Evolutionary conservation across 2,329 filamentous ascomycete genomes (phyloP), one percentile per base, ranked within the genome.

Genomic region (Ophiostoma ulmi): DNA sequence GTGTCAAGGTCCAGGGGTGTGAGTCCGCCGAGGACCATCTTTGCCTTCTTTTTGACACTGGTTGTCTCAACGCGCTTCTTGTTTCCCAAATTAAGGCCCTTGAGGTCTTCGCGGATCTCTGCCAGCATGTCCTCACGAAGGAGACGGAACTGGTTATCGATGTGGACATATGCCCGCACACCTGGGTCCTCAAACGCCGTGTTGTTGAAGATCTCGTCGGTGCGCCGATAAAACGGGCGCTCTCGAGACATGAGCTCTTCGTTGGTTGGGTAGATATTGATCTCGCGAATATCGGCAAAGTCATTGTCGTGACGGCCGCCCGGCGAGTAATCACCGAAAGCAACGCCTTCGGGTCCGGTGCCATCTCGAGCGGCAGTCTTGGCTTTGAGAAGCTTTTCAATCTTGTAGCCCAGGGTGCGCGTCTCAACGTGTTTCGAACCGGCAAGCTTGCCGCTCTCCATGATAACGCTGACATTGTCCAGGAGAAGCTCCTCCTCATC

Each of bases 251-350:
- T 71, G 1, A 93, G 81, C 75, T 93, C 91, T 68, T 90, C 86
- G 0, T 83, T 77, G 0, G 90, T 93, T 0, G 91, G 91, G 67
- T 87, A 83, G 17, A 93, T 87, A 1, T 84, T 79, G 44, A 92
- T 87, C 0, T 87, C 72, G 0, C 86, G 82, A 74, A 88, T 89
- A 73, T 91, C 83, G 1, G 75, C 80, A 75, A 85, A 85, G 74
- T 93, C 91, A 70, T 94, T 94, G 77, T 93, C 89, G 73, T 94
- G 90, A 0, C 91, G 84, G 0, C 90, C 90, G 0, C 91, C 91
- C 0, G 89, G 84, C 75, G 41, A 76, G 69, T 6, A 67, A 39
- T 17, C 13, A 35, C 44, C 58, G 1, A n/a, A 6, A 11, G 13
- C 3, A 44, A 22, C 22, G n/a, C n/a, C 31, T 17, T 22, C 26